These are phyloP conservation scores for Scutellaria barbata DNA, from an alignment of 257 asterid genomes.

Conservation along the genomic window DNA sequence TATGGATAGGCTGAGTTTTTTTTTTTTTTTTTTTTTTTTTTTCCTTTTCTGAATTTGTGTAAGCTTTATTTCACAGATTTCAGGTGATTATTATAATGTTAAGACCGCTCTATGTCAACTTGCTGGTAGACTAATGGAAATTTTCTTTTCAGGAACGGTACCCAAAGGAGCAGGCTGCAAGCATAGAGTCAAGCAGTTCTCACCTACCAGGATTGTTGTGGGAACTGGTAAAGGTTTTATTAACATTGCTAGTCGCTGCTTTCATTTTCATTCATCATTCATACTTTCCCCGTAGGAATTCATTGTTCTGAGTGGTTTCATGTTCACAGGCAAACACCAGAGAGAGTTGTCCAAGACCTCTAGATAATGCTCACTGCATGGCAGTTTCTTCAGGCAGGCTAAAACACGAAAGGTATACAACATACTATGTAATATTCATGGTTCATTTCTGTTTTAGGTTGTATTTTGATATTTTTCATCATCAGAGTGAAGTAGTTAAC, in stretches of 20 bases:
- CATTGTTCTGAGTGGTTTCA: slow-evolving; percentile 21
- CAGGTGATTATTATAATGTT: slow-evolving; percentile 56
- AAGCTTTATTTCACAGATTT: slow-evolving; percentile 45
- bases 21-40: too few species aligned
- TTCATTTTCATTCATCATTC: background rate
- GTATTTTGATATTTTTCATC: background rate
- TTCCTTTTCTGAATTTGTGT: slow-evolving; percentile 12
- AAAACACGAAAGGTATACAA: slow-evolving; percentile 35
- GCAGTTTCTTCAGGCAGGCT: slow-evolving; percentile 32
- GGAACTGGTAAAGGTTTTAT: slow-evolving; percentile 37
- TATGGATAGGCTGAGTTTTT: background rate
- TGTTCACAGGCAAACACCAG: slow-evolving; percentile 39
- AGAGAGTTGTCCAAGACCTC: slow-evolving; percentile 21
- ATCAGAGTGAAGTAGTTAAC: background rate
- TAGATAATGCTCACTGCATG: slow-evolving; percentile 30
- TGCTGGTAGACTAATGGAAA: slow-evolving; percentile 60
- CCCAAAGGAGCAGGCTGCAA: slow-evolving; percentile 38
- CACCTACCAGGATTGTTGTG: slow-evolving; percentile 31
- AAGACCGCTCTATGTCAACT: slow-evolving; percentile 59
- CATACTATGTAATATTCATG: background rate
- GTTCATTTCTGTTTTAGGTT: background rate
- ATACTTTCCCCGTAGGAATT: background rate
- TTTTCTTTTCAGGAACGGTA: slow-evolving; percentile 41
- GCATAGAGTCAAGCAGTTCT: slow-evolving; percentile 32
- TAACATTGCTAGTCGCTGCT: background rate